phyloP scores from a whole-genome alignment of 768 basidiomycete species.

The Tremella mesenterica region DNA sequence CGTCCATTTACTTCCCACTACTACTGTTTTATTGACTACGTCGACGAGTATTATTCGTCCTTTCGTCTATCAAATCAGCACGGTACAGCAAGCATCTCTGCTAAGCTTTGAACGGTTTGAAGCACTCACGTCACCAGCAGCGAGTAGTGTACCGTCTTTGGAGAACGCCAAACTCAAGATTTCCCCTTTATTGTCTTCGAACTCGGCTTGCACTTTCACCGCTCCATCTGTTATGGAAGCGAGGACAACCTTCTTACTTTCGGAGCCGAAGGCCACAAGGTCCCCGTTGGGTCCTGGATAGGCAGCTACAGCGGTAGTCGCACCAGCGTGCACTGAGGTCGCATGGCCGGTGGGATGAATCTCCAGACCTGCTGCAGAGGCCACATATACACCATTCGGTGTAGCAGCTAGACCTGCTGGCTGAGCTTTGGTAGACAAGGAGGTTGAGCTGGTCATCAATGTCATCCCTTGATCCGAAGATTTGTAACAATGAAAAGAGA shows the following conservation, averaged over 20 bases:
- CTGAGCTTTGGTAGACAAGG: slow-evolving; percentile 35
- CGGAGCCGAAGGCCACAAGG: slow-evolving; percentile 45
- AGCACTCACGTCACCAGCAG: slow-evolving; percentile 71
- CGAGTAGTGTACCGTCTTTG: slow-evolving; percentile 63
- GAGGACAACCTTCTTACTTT: slow-evolving; percentile 65
- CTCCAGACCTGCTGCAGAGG: slow-evolving; percentile 32
- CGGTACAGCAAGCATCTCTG: not conserved
- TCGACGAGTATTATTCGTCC: slow-evolving; percentile 77
- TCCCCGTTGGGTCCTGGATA: slow-evolving; percentile 7
- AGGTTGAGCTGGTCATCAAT: slow-evolving; percentile 30
- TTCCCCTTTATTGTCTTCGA: slow-evolving; percentile 56
- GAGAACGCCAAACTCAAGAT: slow-evolving; percentile 72
- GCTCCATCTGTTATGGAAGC: slow-evolving; percentile 62
- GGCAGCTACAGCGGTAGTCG: slow-evolving; percentile 34
- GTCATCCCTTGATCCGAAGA: not conserved
- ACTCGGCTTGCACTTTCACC: slow-evolving; percentile 50
- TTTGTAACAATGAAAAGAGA: not conserved
- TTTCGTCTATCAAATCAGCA: slow-evolving; percentile 52
- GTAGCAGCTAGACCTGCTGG: slow-evolving; percentile 36
- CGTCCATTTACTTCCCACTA: slow-evolving; percentile 62
- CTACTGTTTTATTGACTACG: slow-evolving; percentile 51
- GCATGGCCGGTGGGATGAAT: slow-evolving; percentile 16
- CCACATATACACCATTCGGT: slow-evolving; percentile 23
- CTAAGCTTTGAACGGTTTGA: not conserved
- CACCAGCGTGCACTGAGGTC: slow-evolving; percentile 10